A percentile compares a stretch with the other conserved stretches of the same genome.
Evolutionary conservation across 2,329 filamentous ascomycete genomes (phyloP).

Genomic region (Akanthomyces lecanii): DNA sequence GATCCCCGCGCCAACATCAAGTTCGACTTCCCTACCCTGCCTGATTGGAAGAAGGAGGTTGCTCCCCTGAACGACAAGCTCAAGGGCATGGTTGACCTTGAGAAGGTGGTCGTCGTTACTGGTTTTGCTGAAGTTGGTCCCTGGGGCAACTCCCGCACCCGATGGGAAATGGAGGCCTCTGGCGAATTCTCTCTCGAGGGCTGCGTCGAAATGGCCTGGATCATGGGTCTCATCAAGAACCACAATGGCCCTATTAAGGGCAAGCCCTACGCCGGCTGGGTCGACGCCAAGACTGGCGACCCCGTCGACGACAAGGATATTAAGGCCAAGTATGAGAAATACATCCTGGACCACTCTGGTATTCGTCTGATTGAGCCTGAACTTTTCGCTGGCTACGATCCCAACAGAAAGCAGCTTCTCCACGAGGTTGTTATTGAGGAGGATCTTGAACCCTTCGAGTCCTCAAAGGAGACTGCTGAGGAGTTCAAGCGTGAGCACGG

Average conservation of each 20-base stretch:
- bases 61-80: constrained; percentile 83
- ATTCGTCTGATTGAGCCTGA: constrained; percentile 98
- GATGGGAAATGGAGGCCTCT: constrained; percentile 99
- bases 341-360: constrained; percentile 92
- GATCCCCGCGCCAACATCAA: constrained; percentile 97
- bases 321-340: constrained; percentile 95
- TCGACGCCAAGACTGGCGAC: constrained; percentile 89
- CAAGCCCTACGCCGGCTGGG: constrained; percentile 93
- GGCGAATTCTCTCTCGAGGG: constrained; percentile 97
- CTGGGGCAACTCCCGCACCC: constrained; percentile 96
- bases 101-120: constrained; percentile 96
- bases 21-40: constrained; percentile 87
- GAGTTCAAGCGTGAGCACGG: constrained; percentile 97
- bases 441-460: constrained; percentile 94
- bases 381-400: constrained; percentile 93
- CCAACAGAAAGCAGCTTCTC: constrained; percentile 96
- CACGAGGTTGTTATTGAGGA: constrained; percentile 98
- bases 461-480: constrained; percentile 93
- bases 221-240: constrained; percentile 99
- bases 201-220: constrained; percentile 99
- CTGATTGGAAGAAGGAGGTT: constrained; percentile 87
- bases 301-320: constrained; percentile 98
- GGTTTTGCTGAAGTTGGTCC: constrained; percentile 95
- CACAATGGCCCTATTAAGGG: constrained; percentile 96
- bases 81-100: constrained; percentile 97